Evolutionary conservation across 75 land plant species (phyloP).

Genomic region (Azolla pinnata): DNA sequence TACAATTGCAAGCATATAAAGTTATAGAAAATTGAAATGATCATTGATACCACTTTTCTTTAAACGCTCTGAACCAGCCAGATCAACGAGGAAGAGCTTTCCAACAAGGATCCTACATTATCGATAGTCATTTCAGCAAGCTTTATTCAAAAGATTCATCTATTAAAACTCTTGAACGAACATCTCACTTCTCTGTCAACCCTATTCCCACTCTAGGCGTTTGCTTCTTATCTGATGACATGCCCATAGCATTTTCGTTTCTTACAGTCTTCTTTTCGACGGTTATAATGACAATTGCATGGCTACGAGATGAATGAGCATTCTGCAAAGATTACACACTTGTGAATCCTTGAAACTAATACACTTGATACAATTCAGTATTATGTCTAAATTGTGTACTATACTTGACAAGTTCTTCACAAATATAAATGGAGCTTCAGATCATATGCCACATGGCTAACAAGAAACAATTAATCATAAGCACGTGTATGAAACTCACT

Average conservation of each 20-base stretch:
- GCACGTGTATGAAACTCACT: no score
- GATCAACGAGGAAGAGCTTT: constrained; percentile 32
- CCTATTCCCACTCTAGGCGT: neutral
- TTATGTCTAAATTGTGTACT: no score
- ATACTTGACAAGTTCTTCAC: no score
- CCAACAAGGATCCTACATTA: constrained; percentile 25
- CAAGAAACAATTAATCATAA: no score
- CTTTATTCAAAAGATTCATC: no score
- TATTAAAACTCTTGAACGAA: no score
- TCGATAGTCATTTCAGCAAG: neutral
- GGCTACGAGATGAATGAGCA: constrained; percentile 36
- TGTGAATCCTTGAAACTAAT: no score
- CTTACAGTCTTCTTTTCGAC: constrained; percentile 27
- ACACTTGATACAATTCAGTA: no score
- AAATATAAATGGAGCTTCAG: no score
- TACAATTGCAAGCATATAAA: neutral
- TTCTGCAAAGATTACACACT: no score
- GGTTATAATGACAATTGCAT: constrained; percentile 26
- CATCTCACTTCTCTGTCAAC: neutral
- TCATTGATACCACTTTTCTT: constrained; percentile 28
- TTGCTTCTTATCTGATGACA: neutral
- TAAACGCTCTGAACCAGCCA: constrained; percentile 33
- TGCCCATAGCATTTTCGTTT: neutral
- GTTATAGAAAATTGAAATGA: neutral
- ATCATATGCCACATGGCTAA: no score